phyloP scores from a whole-genome alignment of 768 basidiomycete genomes.

The Suillus luteus region DNA sequence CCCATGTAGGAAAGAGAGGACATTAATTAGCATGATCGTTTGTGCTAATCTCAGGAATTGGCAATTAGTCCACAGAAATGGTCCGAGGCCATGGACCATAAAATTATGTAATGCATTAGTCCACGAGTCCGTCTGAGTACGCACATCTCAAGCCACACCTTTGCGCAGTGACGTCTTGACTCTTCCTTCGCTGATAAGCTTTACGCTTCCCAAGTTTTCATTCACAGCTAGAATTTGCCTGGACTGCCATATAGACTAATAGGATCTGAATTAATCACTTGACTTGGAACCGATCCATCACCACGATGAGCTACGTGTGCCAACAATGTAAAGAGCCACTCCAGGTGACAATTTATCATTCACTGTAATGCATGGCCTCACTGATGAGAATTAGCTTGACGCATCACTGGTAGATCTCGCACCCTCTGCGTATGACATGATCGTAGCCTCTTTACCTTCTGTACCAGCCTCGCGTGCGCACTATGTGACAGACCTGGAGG shows the following conservation, averaged over 20 bases:
- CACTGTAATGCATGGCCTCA: conserved; percentile 12
- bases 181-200: not conserved
- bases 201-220: not conserved
- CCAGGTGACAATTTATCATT: conserved; percentile 49
- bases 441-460: conserved; percentile 68
- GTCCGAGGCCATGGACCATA: not conserved
- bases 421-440: conserved; percentile 86
- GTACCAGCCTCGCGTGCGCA: conserved; percentile 44
- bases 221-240: not conserved
- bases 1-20: not conserved
- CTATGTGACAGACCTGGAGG: conserved; percentile 35
- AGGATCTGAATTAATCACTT: not conserved
- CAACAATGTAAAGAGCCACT: conserved; percentile 93
- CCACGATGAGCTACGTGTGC: conserved; percentile 57
- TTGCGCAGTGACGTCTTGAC: not conserved
- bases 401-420: conserved; percentile 87
- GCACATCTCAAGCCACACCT: not conserved
- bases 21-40: not conserved
- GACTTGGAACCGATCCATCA: not conserved
- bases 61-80: not conserved
- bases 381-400: conserved; percentile 59
- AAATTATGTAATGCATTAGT: not conserved
- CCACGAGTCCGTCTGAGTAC: not conserved
- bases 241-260: not conserved
- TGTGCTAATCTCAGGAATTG: not conserved